Evolutionary conservation across 208 protist species (phyloP), one percentile per base, ranked within the genome.

Genomic region (Herpetomonas tarakana): DNA sequence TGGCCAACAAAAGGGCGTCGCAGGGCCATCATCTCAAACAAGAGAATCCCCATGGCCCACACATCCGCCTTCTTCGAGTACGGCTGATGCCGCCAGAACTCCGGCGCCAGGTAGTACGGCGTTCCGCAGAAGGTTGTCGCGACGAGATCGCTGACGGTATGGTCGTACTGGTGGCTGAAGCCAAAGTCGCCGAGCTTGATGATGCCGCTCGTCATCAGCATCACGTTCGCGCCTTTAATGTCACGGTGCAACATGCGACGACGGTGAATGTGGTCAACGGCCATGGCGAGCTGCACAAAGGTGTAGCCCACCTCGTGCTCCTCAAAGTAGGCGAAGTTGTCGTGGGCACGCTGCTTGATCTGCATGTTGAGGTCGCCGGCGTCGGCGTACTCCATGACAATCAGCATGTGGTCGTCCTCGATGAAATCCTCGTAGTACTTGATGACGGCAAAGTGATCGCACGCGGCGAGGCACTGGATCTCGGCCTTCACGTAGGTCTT

Each of bases 31-130:
- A 94, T 75, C 57, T 94, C 88, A 54, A 90, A 94, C 21, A 94
- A 69, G 7, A 92, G 73, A 30, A 86, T 76, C 18, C 88, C 88
- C 39, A 97, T 73, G 1, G 87, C 77, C 94, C 94, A 98, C 64
- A 97, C 82, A 47, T 98, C 94, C 16, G 71, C 71, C 71, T 97
- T 97, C 62, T 93, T 84, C 65, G 92, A 94, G 81, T 97, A 98
- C 59, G 78, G 79, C 58, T 88, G 81, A 52, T 83, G 76, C 38
- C 85, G 76, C 78, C 86, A 96, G 31, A 98, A 65, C 76, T 98
- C 94, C 12, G 94, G 94, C 9, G 82, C 83, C 44, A 98, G 71
- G 72, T 96, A 98, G 65, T 96, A 94, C 24, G 93, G 90, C 52
- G 86, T 92, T n/a, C 87, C 91, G 58, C 86, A 92, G 68, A 91